These are phyloP conservation scores for Fusarium sp. DNA, from an alignment of 2,329 filamentous ascomycete species.

Conservation along the genomic window DNA sequence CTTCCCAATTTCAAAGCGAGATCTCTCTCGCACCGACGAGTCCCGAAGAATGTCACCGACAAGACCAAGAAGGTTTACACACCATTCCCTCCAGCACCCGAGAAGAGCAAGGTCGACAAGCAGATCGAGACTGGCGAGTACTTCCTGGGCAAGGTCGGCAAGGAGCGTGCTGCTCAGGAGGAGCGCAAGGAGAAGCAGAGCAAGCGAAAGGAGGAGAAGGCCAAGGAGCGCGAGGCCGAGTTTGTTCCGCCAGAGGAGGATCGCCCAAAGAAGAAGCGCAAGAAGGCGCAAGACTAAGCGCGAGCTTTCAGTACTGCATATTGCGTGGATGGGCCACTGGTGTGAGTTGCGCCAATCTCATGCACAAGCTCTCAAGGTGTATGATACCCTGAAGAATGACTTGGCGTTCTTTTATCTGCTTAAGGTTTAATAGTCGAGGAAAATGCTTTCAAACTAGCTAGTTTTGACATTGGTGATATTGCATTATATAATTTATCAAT, in stretches of 20 bases:
- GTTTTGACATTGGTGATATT: neutral
- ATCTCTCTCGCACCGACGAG: slow-evolving; percentile 83
- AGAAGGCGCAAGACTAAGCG: slow-evolving; percentile 59
- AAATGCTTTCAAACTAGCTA: slow-evolving; percentile 11
- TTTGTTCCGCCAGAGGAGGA: slow-evolving; percentile 89
- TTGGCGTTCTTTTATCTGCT: slow-evolving; percentile 42
- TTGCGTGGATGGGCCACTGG: slow-evolving; percentile 34
- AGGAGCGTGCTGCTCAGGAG: slow-evolving; percentile 83
- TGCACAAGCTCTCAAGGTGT: slow-evolving; percentile 43
- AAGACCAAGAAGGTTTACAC: slow-evolving; percentile 96
- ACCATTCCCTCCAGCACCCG: slow-evolving; percentile 93
- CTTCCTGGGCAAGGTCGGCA: slow-evolving; percentile 92
- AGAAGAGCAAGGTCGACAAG: slow-evolving; percentile 98
- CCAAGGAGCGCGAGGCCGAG: slow-evolving; percentile 84
- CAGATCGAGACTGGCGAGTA: slow-evolving; percentile 99
- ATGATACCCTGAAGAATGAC: slow-evolving; percentile 47
- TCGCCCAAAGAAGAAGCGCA: slow-evolving; percentile 72
- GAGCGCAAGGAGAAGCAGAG: slow-evolving; percentile 86
- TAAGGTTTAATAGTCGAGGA: slow-evolving; percentile 25
- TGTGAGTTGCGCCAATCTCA: slow-evolving; percentile 34
- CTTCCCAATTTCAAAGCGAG: slow-evolving; percentile 97
- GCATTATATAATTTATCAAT: neutral
- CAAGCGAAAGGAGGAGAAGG: slow-evolving; percentile 88
- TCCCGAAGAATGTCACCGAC: slow-evolving; percentile 88
- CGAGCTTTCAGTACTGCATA: slow-evolving; percentile 26